Base-by-base conservation (phyloP, 371 early-diverging fungal genomes). In the Mortierella sp. region DNA sequence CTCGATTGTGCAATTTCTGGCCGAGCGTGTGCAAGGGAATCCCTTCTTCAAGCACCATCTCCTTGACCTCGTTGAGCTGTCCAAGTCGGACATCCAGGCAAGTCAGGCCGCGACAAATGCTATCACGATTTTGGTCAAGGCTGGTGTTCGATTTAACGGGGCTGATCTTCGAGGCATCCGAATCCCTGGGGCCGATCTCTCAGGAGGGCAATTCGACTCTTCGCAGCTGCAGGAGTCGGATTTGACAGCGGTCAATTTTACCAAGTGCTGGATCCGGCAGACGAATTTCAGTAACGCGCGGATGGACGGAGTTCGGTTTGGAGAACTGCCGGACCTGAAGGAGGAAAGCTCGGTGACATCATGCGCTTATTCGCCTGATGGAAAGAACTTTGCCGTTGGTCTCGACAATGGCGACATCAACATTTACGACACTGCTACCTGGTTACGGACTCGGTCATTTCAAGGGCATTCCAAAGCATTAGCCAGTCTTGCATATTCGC, bases 71-170 rank as follows among this genome's bases (percentile, higher is more conserved):
- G 37, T 67, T n/a, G 52, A 67, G 31, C 39, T 5, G 2, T 67
- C 67, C 1, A 67, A 67, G n/a, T n/a, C n/a, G n/a, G n/a, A n/a
- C n/a, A n/a, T n/a, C n/a, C n/a, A n/a, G n/a, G n/a, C 4, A 4
- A 19, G 64, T 24, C 8, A n/a, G 19, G 65, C 64, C 0, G 65
- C 64, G 1, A 64, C 71, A 1, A 71, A 64, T 50, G 64, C 71
- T 2, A 64, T 71, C 48, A 64, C 71, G 19, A 64, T 64, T 13
- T 41, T 71, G 52, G 71, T 64, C 50, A 2, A 50, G 22, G 71
- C 71, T 2, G 64, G 71, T 2, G 64, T 64, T 6, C 64, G 29
- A 19, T 71, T 64, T 16, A 64, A 48, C 31, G 64, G 52, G 1
- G 64, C 34, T 0, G 52, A 64, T 48, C 26, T 71, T 16, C 24